Conservation (phyloP, 2,329 filamentous ascomycete genomes). For the Claviceps sp. region DNA sequence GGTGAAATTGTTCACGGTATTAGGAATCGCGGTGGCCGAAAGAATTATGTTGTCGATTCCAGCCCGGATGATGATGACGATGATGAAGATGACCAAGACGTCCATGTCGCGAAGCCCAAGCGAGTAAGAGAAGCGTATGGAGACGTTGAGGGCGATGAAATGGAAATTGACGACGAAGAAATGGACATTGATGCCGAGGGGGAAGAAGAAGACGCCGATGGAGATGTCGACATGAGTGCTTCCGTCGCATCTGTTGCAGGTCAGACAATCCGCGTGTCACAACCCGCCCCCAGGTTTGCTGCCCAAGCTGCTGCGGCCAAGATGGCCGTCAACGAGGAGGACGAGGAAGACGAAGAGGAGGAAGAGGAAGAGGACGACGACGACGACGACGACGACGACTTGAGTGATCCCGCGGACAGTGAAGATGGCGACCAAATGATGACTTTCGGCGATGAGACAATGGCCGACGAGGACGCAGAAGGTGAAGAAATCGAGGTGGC, state of each 20-base stretch:
- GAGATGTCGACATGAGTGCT: slow-evolving; percentile 32
- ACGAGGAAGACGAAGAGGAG: slow-evolving; percentile 36
- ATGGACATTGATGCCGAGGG: slow-evolving; percentile 28
- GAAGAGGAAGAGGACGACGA: slow-evolving; percentile 34
- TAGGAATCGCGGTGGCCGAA: slow-evolving; percentile 41
- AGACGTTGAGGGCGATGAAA: slow-evolving; percentile 26
- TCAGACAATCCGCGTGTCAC: slow-evolving; percentile 35
- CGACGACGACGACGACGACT: slow-evolving; percentile 40
- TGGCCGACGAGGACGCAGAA: slow-evolving; percentile 34
- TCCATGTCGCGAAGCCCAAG: slow-evolving; percentile 20
- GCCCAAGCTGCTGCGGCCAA: slow-evolving; percentile 21
- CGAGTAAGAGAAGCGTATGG: slow-evolving; percentile 28
- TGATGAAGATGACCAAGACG: slow-evolving; percentile 26
- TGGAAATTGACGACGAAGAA: slow-evolving; percentile 25
- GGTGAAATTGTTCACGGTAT: slow-evolving; percentile 36
- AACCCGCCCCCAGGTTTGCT: slow-evolving; percentile 23
- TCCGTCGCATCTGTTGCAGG: slow-evolving; percentile 17
- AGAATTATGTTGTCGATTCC: slow-evolving; percentile 47
- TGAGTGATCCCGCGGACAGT: slow-evolving; percentile 40
- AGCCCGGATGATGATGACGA: slow-evolving; percentile 33
- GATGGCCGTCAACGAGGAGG: slow-evolving; percentile 25
- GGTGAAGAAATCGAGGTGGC: slow-evolving; percentile 30
- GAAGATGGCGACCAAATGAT: slow-evolving; percentile 27
- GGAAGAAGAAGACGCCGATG: slow-evolving; percentile 15
- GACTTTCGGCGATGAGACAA: slow-evolving; percentile 30